phyloP scores from a whole-genome alignment of 2,329 filamentous ascomycete genomes.

The Atkinsonella hypoxylon region DNA sequence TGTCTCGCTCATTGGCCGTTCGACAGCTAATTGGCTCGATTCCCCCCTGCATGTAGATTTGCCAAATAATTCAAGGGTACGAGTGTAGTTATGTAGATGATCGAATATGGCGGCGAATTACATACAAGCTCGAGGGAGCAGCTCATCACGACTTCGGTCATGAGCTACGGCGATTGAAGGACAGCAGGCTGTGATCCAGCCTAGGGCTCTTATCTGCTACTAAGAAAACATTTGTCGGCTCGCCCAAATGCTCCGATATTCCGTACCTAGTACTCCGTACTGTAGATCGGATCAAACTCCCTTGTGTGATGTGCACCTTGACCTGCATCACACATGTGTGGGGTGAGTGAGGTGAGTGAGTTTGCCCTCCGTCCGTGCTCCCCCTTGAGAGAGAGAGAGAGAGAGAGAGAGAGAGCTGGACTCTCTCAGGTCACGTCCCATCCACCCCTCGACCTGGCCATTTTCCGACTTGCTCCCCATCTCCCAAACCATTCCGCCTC shows the following conservation, averaged over 20 bases:
- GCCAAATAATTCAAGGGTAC: too few relatives aligned
- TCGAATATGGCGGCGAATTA: neutral
- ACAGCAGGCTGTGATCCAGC: neutral
- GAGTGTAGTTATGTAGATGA: too few relatives aligned
- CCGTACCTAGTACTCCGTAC: too few relatives aligned
- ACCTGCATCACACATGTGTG: neutral
- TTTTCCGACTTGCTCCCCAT: neutral
- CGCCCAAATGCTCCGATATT: neutral
- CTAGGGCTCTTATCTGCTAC: neutral
- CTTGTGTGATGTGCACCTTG: neutral
- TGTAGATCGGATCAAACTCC: neutral
- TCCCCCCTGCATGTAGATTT: too few relatives aligned
- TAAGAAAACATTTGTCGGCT: neutral
- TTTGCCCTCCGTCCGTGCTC: neutral
- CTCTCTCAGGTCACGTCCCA: neutral
- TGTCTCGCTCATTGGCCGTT: too few relatives aligned
- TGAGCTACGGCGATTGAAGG: neutral
- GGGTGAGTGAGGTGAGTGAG: neutral
- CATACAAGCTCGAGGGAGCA: neutral
- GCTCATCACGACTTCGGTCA: neutral
- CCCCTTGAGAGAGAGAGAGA: too few relatives aligned
- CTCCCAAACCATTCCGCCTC: neutral
- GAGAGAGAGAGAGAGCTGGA: neutral
- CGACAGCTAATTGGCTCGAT: too few relatives aligned
- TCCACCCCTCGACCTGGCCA: neutral